Evolutionary conservation across 1,139 yeast species (phyloP).

Genomic region (Wickerhamiella pararugosa): DNA sequence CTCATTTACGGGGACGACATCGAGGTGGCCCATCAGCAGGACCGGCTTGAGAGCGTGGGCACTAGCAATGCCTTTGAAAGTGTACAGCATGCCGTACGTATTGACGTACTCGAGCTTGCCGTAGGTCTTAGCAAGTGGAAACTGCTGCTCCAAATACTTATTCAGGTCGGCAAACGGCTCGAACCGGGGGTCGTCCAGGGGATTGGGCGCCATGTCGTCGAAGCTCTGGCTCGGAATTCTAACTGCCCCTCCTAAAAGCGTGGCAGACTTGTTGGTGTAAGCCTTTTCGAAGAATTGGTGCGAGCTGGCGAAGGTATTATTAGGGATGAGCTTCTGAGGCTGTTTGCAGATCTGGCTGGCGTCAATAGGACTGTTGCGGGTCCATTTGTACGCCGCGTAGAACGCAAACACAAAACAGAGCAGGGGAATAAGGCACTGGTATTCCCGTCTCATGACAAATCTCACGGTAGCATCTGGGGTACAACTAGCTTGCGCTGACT

Average conservation of each 20-base stretch:
- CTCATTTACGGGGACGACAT: conserved; percentile 62
- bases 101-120: conserved; percentile 44
- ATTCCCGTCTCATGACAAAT: not conserved
- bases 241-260: conserved; percentile 31
- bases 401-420: conserved; percentile 4
- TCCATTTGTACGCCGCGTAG: conserved; percentile 5
- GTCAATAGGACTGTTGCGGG: not conserved
- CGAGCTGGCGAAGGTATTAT: conserved; percentile 6
- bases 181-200: conserved; percentile 25
- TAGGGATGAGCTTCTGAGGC: conserved; percentile 7
- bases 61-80: conserved; percentile 48
- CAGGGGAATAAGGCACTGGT: conserved; percentile 4
- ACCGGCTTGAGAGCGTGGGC: conserved; percentile 39
- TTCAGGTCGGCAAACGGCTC: conserved; percentile 37
- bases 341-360: conserved; percentile 11
- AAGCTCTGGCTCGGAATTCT: conserved; percentile 45
- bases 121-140: conserved; percentile 42
- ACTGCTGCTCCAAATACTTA: conserved; percentile 37
- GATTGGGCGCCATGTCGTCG: conserved; percentile 30
- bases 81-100: conserved; percentile 47
- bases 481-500: too few relatives aligned
- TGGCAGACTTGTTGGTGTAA: conserved; percentile 10
- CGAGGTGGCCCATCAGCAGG: conserved; percentile 63
- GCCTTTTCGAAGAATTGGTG: conserved; percentile 9
- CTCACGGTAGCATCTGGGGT: too few relatives aligned